Conservation (phyloP, 768 basidiomycete genomes). For the Mycena sanguinolenta region DNA sequence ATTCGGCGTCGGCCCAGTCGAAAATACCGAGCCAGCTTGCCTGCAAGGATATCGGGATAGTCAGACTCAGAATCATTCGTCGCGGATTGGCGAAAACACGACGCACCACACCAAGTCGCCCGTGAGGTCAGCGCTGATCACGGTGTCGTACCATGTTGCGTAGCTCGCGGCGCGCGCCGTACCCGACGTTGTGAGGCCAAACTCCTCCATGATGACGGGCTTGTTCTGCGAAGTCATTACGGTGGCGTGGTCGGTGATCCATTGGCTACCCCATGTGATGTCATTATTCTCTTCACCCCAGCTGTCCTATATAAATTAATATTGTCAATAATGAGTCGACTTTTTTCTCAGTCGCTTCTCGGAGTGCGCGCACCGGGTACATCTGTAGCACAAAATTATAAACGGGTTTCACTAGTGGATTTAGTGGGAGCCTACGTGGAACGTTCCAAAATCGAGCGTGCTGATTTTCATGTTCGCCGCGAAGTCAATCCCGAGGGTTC, state of each 20-base stretch:
- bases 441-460: constrained; percentile 77
- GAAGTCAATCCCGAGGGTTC: constrained; percentile 73
- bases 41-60: too few species aligned
- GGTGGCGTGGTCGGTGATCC: constrained; percentile 73
- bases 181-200: constrained; percentile 45
- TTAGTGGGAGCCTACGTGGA: too few species aligned
- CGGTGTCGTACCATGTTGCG: constrained; percentile 58
- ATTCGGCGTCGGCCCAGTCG: constrained; percentile 23
- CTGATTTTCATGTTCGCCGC: constrained; percentile 67
- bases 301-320: constrained; percentile 46
- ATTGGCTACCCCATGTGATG: constrained; percentile 65
- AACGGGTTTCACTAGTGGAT: too few species aligned
- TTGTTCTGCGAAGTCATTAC: constrained; percentile 66
- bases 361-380: too few species aligned
- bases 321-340: constrained; percentile 1
- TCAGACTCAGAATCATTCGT: too few species aligned
- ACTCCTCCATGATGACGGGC: constrained; percentile 74
- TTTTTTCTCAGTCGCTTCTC: constrained; percentile 40
- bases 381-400: too few species aligned
- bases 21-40: constrained; percentile 27
- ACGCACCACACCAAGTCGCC: constrained; percentile 34
- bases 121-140: constrained; percentile 39
- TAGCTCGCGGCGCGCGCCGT: constrained; percentile 43
- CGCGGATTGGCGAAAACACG: background rate
- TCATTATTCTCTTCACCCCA: constrained; percentile 67